A percentile compares a stretch with the other conserved stretches of the same genome.
Evolutionary conservation across 1,139 yeast genomes (phyloP).

Genomic region (Sugiyamaella sp.): DNA sequence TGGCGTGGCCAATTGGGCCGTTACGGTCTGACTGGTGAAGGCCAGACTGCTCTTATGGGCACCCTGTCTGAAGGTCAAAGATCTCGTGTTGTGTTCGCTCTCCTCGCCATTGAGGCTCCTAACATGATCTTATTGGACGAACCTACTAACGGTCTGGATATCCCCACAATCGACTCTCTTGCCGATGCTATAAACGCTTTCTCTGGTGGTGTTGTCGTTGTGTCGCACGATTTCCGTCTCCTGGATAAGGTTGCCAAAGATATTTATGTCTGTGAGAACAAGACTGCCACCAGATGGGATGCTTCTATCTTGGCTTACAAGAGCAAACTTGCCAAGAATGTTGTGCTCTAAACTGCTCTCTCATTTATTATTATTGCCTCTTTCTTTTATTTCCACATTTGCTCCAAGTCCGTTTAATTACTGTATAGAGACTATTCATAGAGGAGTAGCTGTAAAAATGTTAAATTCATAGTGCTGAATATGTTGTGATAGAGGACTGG

Average conservation of each 20-base stretch:
- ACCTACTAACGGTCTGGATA: conserved; percentile 99
- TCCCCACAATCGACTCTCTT: conserved; percentile 94
- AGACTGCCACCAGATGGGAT: conserved; percentile 96
- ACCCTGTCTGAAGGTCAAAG: conserved; percentile 99
- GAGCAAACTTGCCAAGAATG: conserved; percentile 87
- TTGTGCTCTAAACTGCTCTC: conserved; percentile 42
- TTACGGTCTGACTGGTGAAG: conserved; percentile 98
- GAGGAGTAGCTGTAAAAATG: conserved; percentile 12
- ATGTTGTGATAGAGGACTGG: background rate
- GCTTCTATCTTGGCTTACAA: conserved; percentile 89
- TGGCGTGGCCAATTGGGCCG: conserved; percentile 99
- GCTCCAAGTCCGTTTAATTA: conserved; percentile 13
- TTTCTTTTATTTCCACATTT: conserved; percentile 1
- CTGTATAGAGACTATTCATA: conserved; percentile 16
- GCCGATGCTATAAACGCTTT: conserved; percentile 94
- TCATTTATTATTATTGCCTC: conserved; percentile 4
- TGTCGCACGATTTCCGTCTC: conserved; percentile 98
- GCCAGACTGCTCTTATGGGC: conserved; percentile 98
- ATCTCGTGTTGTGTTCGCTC: conserved; percentile 96
- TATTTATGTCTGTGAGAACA: conserved; percentile 91
- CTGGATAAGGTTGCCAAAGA: conserved; percentile 97
- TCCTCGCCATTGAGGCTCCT: conserved; percentile 93
- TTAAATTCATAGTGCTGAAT: background rate
- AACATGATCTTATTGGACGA: conserved; percentile 94
- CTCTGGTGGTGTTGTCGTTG: conserved; percentile 98